Evolutionary conservation across 805 yeast genomes (phyloP).

Genomic region (Starmerella vitae): DNA sequence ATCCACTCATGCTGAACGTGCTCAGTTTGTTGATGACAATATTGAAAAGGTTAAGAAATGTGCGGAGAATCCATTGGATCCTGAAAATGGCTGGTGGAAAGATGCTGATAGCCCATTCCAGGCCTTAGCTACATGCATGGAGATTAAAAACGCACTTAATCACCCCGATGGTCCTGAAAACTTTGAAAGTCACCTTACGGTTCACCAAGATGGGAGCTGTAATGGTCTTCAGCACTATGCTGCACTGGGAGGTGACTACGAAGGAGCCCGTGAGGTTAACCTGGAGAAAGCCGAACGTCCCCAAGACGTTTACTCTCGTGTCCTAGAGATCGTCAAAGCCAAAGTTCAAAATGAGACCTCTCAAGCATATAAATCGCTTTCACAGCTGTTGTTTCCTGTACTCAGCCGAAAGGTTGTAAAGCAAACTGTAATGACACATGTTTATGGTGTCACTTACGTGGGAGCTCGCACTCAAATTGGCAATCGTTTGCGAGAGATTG

Average conservation of each 20-base stretch:
- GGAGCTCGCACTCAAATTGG: slow-evolving; percentile 87
- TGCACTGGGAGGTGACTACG: slow-evolving; percentile 55
- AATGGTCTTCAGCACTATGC: slow-evolving; percentile 60
- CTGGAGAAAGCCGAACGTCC: slow-evolving; percentile 43
- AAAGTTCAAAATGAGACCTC: slow-evolving; percentile 37
- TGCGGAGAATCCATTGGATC: slow-evolving; percentile 36
- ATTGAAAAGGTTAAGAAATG: slow-evolving; percentile 33
- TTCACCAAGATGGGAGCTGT: slow-evolving; percentile 58
- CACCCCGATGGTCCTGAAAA: slow-evolving; percentile 36
- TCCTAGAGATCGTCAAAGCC: slow-evolving; percentile 36
- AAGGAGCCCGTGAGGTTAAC: slow-evolving; percentile 52
- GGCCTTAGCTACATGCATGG: slow-evolving; percentile 43
- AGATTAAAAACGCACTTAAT: slow-evolving; percentile 37
- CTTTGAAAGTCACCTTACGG: slow-evolving; percentile 40
- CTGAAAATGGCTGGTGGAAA: slow-evolving; percentile 40
- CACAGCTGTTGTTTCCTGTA: slow-evolving; percentile 40
- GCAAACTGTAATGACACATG: slow-evolving; percentile 97
- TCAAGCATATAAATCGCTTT: slow-evolving; percentile 17
- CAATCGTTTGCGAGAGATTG: slow-evolving; percentile 54
- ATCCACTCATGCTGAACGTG: slow-evolving; percentile 39
- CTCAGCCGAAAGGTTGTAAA: slow-evolving; percentile 80
- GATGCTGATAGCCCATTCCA: slow-evolving; percentile 53
- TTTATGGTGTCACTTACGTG: slow-evolving; percentile 87
- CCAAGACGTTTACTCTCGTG: slow-evolving; percentile 48
- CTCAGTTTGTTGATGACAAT: slow-evolving; percentile 36